These are phyloP conservation scores for Verticillium nubilum DNA, from an alignment of 2,329 filamentous ascomycete species.

Conservation along the genomic window DNA sequence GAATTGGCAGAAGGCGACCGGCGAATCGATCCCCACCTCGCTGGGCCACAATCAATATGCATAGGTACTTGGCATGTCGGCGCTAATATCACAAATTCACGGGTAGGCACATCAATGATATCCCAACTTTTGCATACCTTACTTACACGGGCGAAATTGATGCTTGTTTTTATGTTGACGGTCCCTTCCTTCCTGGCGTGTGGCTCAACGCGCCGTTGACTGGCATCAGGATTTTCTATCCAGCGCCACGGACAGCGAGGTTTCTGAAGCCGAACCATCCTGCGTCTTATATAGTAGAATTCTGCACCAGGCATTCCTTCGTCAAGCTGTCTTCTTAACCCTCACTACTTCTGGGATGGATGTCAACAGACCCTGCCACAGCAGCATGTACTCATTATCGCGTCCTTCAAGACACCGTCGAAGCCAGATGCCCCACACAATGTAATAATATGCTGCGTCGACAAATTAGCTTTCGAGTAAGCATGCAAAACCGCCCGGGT, in stretches of 20 bases:
- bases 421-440: constrained; percentile 79
- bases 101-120: neutral
- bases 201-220: too few species aligned
- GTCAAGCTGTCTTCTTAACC: constrained; percentile 19
- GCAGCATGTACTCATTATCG: constrained; percentile 65
- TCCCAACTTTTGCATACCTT: neutral
- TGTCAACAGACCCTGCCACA: constrained; percentile 60
- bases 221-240: neutral
- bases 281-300: too few species aligned
- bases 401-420: constrained; percentile 68
- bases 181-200: too few species aligned
- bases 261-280: too few species aligned
- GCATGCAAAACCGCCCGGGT: constrained; percentile 1
- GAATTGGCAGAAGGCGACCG: constrained; percentile 37
- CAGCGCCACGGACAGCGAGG: too few species aligned
- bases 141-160: neutral
- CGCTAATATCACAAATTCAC: neutral
- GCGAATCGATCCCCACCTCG: constrained; percentile 20
- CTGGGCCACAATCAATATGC: neutral
- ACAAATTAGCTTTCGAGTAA: constrained; percentile 31
- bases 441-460: constrained; percentile 64
- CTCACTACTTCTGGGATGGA: constrained; percentile 44
- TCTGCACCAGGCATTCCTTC: too few species aligned
- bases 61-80: neutral
- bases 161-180: too few species aligned